phyloP scores from a whole-genome alignment of 2,329 filamentous ascomycete species.

The Sclerotinia trifoliorum region DNA sequence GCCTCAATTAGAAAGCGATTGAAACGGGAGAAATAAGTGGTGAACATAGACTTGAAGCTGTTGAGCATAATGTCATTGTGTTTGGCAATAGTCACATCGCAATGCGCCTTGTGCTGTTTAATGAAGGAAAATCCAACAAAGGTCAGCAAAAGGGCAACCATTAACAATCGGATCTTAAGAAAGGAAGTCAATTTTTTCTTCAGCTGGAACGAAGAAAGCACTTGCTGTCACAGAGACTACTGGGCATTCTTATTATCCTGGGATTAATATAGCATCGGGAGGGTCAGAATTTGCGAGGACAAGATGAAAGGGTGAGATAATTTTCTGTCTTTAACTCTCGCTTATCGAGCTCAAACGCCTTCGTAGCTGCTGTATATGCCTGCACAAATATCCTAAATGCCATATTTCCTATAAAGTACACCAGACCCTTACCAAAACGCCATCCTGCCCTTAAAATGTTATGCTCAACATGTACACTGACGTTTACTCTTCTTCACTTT shows the following conservation, averaged over 20 bases:
- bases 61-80: background rate
- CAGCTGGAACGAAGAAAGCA: background rate
- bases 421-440: background rate
- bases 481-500: constrained; percentile 41
- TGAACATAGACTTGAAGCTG: background rate
- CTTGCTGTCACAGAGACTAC: constrained; percentile 6
- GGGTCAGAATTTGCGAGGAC: background rate
- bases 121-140: background rate
- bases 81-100: background rate
- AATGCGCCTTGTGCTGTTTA: background rate
- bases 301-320: background rate
- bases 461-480: background rate
- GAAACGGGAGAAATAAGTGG: background rate
- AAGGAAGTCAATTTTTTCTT: background rate
- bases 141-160: background rate
- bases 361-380: constrained; percentile 1
- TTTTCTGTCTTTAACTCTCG: background rate
- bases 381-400: constrained; percentile 1
- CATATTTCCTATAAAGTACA: background rate
- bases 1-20: background rate
- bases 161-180: background rate
- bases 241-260: too few relatives aligned
- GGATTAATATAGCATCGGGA: background rate
- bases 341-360: background rate
- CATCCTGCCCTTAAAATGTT: background rate